phyloP scores from a whole-genome alignment of 164 flowering plant species.

The Sedum album region DNA sequence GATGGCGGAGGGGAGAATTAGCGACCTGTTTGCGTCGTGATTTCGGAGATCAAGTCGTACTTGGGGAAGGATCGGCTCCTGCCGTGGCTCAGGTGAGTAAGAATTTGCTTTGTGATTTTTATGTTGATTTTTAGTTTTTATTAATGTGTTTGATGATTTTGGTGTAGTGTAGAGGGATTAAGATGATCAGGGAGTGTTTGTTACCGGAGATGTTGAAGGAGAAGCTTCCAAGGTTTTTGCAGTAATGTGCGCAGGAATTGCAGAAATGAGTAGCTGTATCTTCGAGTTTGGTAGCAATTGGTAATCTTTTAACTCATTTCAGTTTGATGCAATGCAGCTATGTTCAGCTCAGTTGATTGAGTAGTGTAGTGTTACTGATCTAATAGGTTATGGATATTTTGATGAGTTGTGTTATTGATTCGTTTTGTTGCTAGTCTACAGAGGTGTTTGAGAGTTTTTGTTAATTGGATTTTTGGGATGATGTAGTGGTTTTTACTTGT shows the following conservation, averaged over 20 bases:
- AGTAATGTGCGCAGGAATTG: slow-evolving; percentile 74
- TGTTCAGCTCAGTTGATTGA: neutral
- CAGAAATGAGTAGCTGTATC: slow-evolving; percentile 61
- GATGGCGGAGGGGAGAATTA: slow-evolving; percentile 26
- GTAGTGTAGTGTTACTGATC: neutral
- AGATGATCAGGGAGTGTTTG: slow-evolving; percentile 53
- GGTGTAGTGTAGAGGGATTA: slow-evolving; percentile 46
- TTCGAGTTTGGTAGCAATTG: slow-evolving; percentile 85
- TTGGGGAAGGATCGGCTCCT: slow-evolving; percentile 74
- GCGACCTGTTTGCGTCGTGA: slow-evolving; percentile 39
- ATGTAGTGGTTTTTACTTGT: slow-evolving; percentile 6
- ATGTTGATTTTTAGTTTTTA: neutral
- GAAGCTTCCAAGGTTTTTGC: slow-evolving; percentile 90
- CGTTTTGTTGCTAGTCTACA: neutral
- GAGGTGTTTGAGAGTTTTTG: neutral
- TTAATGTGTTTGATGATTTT: neutral
- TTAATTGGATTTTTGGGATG: neutral
- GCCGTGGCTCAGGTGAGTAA: slow-evolving; percentile 17
- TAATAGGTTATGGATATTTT: neutral
- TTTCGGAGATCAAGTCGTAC: slow-evolving; percentile 67
- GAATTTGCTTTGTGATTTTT: neutral
- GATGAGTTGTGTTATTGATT: neutral
- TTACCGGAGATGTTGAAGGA: slow-evolving; percentile 50
- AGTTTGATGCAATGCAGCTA: too few species aligned
- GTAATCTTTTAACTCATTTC: slow-evolving; percentile 28